These are phyloP conservation scores for Teunomyces gatunensis DNA, from an alignment of 805 yeast species.

Conservation along the genomic window DNA sequence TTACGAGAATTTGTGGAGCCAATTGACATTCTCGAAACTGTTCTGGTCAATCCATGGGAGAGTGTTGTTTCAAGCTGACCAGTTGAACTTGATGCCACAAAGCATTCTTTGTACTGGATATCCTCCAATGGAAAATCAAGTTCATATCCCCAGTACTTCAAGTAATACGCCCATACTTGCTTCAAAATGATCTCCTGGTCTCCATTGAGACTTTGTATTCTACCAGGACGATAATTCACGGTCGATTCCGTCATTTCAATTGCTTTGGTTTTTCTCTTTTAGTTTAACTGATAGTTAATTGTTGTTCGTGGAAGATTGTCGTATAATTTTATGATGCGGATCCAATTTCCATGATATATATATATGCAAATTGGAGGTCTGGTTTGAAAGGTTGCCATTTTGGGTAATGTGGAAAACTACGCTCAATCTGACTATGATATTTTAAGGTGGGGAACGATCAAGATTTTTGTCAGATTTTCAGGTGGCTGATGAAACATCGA, in stretches of 20 bases:
- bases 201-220: slow-evolving; percentile 34
- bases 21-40: slow-evolving; percentile 22
- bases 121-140: slow-evolving; percentile 30
- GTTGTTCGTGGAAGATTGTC: too few relatives aligned
- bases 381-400: background rate
- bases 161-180: slow-evolving; percentile 66
- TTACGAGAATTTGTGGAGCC: slow-evolving; percentile 27
- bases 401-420: background rate
- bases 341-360: background rate
- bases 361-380: background rate
- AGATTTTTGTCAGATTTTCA: background rate
- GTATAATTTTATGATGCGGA: background rate
- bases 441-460: slow-evolving; percentile 3
- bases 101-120: slow-evolving; percentile 27
- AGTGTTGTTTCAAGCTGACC: slow-evolving; percentile 7
- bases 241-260: background rate
- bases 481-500: background rate
- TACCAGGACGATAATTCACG: slow-evolving; percentile 29
- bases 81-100: slow-evolving; percentile 27
- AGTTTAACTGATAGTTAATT: too few relatives aligned
- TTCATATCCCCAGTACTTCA: slow-evolving; percentile 57
- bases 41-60: slow-evolving; percentile 17
- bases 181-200: slow-evolving; percentile 66
- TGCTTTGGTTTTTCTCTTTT: background rate
- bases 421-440: slow-evolving; percentile 2